These are phyloP conservation scores for Acer yangbiense DNA, from an alignment of 345 rosid species.

Conservation along the genomic window DNA sequence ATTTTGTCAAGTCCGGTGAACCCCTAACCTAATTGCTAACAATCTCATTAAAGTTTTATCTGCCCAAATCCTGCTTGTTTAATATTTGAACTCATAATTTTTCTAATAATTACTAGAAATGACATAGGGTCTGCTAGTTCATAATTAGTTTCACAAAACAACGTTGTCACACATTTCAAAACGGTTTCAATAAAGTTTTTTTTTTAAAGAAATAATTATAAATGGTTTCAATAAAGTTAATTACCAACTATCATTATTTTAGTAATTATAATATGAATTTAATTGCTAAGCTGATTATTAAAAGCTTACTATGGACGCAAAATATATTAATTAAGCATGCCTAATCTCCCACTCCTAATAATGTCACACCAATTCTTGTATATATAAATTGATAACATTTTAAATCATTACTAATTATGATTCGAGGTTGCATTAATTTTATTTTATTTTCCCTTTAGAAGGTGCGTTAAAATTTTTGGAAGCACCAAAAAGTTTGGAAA, in stretches of 20 bases:
- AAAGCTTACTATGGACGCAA: conserved; percentile 14
- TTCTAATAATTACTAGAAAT: background rate
- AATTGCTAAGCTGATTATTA: background rate
- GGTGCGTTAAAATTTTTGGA: background rate
- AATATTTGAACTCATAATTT: background rate
- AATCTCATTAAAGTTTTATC: no score
- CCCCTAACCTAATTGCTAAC: no score
- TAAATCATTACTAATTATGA: conserved; percentile 9
- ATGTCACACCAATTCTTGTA: background rate
- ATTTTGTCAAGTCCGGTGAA: no score
- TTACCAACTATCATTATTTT: background rate
- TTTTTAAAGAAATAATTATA: no score
- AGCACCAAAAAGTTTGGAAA: background rate
- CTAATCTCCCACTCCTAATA: background rate
- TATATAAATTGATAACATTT: conserved; percentile 3
- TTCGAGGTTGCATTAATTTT: background rate
- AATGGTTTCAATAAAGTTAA: background rate
- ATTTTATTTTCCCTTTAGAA: background rate
- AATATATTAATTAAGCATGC: conserved; percentile 17
- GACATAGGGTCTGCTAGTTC: background rate
- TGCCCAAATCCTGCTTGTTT: background rate
- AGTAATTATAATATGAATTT: background rate
- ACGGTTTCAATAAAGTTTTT: background rate
- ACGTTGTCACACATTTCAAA: background rate
- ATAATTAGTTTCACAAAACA: background rate